A percentile compares a stretch with the other conserved stretches of the same genome.
These are phyloP conservation scores for Cryptosporidium tyzzeri DNA, from an alignment of 169 alveolate genomes.

Conservation along the genomic window DNA sequence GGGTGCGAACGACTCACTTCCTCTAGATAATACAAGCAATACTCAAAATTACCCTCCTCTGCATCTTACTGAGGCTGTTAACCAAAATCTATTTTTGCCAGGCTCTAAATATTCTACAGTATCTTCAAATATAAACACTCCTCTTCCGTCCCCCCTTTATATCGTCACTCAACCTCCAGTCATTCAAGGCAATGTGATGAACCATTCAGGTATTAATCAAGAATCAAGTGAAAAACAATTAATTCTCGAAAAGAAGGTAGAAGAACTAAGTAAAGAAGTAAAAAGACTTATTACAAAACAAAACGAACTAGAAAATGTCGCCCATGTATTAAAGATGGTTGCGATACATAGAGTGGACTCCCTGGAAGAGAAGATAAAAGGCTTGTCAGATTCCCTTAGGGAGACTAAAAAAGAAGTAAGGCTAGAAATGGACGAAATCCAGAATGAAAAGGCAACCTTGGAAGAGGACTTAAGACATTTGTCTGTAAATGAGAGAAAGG, in stretches of 20 bases:
- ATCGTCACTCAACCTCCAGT: constrained; percentile 54
- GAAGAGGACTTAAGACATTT: constrained; percentile 13
- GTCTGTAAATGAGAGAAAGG: constrained; percentile 26
- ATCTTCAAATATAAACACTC: constrained; percentile 2
- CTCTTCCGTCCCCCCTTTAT: constrained; percentile 51
- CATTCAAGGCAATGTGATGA: constrained; percentile 49
- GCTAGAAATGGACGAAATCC: constrained; percentile 7
- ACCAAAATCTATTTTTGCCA: background rate
- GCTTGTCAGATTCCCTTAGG: constrained; percentile 19
- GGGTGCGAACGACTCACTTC: background rate
- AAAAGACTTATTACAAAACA: constrained; percentile 13
- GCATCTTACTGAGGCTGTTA: background rate
- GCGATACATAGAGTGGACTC: constrained; percentile 73
- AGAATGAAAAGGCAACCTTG: background rate
- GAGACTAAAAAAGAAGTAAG: background rate
- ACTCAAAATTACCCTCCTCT: background rate
- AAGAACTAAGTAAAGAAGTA: constrained; percentile 45
- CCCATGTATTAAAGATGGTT: constrained; percentile 70
- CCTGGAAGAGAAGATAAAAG: constrained; percentile 57
- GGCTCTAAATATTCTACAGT: background rate
- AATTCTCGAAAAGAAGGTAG: constrained; percentile 53
- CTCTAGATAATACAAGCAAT: background rate
- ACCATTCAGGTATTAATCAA: constrained; percentile 22
- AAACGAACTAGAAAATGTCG: constrained; percentile 53
- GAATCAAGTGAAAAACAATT: constrained; percentile 28